Conservation (phyloP, 2,329 filamentous ascomycete genomes). For the Sclerotinia nivalis region DNA sequence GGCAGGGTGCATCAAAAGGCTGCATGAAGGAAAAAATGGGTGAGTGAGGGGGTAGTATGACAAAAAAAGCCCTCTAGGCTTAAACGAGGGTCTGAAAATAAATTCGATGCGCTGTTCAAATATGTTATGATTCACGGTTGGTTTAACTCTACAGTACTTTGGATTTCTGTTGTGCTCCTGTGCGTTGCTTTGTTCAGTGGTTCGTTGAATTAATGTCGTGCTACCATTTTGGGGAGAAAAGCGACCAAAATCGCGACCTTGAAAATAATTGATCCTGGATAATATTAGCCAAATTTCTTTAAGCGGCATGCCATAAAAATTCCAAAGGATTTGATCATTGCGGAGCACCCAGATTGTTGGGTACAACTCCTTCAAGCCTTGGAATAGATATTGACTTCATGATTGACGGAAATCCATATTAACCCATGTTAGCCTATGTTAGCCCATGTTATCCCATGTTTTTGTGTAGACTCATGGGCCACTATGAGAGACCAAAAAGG, state of each 20-base stretch:
- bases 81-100: neutral
- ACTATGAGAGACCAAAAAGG: neutral
- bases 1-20: neutral
- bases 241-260: neutral
- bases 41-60: conserved; percentile 8
- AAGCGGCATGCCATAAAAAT: conserved; percentile 6
- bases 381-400: neutral
- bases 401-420: conserved; percentile 15
- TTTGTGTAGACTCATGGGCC: conserved; percentile 3
- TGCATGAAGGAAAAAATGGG: conserved; percentile 6
- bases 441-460: neutral
- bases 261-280: neutral
- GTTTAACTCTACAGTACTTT: conserved; percentile 2
- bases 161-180: conserved; percentile 8
- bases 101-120: conserved; percentile 15
- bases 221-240: neutral
- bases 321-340: conserved; percentile 13
- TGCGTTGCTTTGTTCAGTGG: conserved; percentile 15
- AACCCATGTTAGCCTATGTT: too few species aligned
- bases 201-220: conserved; percentile 16
- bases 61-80: conserved; percentile 2
- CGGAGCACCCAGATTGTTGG: conserved; percentile 10
- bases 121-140: conserved; percentile 10
- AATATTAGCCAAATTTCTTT: neutral
- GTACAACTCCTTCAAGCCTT: conserved; percentile 2